phyloP scores from a whole-genome alignment of 179 eudicot genomes.

The Amaranthus tricolor region DNA sequence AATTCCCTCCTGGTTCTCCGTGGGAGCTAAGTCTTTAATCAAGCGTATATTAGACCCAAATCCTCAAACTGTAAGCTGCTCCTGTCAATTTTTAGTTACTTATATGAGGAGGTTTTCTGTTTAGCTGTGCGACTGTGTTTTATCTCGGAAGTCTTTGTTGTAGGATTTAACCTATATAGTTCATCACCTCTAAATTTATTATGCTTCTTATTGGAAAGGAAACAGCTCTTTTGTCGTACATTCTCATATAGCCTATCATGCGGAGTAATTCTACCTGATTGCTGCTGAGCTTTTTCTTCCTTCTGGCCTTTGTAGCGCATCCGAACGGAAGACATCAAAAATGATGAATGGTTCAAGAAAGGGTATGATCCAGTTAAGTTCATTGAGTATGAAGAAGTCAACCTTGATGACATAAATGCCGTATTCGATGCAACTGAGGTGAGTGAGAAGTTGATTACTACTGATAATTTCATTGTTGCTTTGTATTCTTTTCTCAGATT shows the following conservation, averaged over 20 bases:
- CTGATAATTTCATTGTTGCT: not conserved
- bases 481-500: not conserved
- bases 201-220: too few species aligned
- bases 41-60: constrained; percentile 80
- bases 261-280: not conserved
- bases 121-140: not conserved
- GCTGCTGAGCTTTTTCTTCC: constrained; percentile 3
- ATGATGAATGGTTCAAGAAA: constrained; percentile 87
- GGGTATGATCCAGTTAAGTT: constrained; percentile 70
- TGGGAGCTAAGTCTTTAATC: constrained; percentile 80
- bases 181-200: too few species aligned
- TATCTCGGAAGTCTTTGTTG: not conserved
- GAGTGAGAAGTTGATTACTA: constrained; percentile 21
- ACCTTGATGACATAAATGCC: constrained; percentile 90
- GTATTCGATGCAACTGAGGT: constrained; percentile 93
- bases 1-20: constrained; percentile 89
- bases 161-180: not conserved
- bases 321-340: constrained; percentile 69
- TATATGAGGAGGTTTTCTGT: not conserved
- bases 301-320: constrained; percentile 58
- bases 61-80: constrained; percentile 69
- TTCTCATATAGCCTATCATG: not conserved
- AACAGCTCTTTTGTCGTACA: not conserved
- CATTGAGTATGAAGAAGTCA: constrained; percentile 85
- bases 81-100: not conserved